Conservation (phyloP, 2,329 filamentous ascomycete species). For the Colletotrichum zoysiae region DNA sequence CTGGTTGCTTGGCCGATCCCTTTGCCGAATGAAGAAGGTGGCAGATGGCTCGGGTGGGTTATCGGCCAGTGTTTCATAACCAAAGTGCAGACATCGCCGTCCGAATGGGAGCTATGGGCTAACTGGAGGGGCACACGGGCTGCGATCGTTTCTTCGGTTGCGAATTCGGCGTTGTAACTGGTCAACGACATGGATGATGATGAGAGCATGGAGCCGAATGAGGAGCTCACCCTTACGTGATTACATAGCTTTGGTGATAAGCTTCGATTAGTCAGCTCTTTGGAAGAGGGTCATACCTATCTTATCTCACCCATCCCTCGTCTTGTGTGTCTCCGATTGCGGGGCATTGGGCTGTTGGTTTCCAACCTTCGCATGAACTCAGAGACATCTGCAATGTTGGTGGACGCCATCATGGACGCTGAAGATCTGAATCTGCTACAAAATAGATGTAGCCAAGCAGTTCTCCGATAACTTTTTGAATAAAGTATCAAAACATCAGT, state of each 20-base stretch:
- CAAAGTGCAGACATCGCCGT: conserved; percentile 30
- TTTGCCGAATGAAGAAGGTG: conserved; percentile 40
- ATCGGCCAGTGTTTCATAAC: conserved; percentile 37
- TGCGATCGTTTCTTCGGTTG: conserved; percentile 32
- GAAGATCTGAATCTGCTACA: too few relatives aligned
- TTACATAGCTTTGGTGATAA: conserved; percentile 37
- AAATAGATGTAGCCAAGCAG: neutral
- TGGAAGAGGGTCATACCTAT: neutral
- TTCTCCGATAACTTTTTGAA: neutral
- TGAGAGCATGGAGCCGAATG: conserved; percentile 39
- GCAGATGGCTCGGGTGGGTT: conserved; percentile 31
- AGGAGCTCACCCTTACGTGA: conserved; percentile 40
- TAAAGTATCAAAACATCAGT: neutral
- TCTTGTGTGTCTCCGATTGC: neutral
- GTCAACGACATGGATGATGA: conserved; percentile 38
- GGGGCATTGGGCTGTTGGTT: neutral
- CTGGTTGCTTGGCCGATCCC: conserved; percentile 7
- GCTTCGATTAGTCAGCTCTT: conserved; percentile 2
- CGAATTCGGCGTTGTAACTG: conserved; percentile 37
- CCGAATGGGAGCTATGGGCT: conserved; percentile 12
- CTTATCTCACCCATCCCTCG: conserved; percentile 12
- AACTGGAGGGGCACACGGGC: conserved; percentile 20
- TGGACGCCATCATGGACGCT: too few relatives aligned
- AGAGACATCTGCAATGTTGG: neutral
- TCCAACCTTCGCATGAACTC: too few relatives aligned